Evolutionary conservation across 805 yeast species (phyloP), one percentile per base, ranked within the genome.

Genomic region (Ogataea pini): DNA sequence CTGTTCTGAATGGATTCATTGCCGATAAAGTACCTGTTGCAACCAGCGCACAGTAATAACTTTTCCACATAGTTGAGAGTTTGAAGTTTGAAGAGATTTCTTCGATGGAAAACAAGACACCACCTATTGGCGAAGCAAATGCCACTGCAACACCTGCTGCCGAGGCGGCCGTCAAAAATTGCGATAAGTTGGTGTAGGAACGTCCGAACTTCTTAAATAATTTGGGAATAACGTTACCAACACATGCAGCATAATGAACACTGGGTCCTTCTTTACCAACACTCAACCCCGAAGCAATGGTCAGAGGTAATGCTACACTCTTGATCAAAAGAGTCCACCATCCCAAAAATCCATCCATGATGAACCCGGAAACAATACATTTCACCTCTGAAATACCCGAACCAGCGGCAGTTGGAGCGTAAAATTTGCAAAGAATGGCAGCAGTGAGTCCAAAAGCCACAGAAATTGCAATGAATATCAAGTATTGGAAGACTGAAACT

Each of bases 61-160:
- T 81, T 59, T 89, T 86, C 95, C 96, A 89, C 65, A 95, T 77
- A 1, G 96, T 87, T 3, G 86, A 76, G 13, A 90, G 70, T 55
- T 82, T 86, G 63, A 89, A 85, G 34, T 79, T 78, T 27, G 84
- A 75, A 0, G 94, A 80, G 25, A 94, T 89, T 58, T 94, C 99
- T 64, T 94, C 99, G 50, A 94, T 78, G 10, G 96, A 83, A 65
- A 95, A 94, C 33, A 94, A 68, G 1, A 94, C 98, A 13, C 99
- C 99, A 20, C 96, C 96, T 72, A 92, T 89, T 0, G 99, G 99
- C 10, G 91, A 81, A 0, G 96, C 98, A 72, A 94, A 94, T 0
- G 98, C 99, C 7, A 94, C 98, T 0, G 98, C 98, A 7, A 94
- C 98, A 45, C 99, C 99, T 1, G 99, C 96, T 3, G 97, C 98